These are phyloP conservation scores for Tuber magnatum DNA, from an alignment of 495 filamentous ascomycete genomes.

Conservation along the genomic window DNA sequence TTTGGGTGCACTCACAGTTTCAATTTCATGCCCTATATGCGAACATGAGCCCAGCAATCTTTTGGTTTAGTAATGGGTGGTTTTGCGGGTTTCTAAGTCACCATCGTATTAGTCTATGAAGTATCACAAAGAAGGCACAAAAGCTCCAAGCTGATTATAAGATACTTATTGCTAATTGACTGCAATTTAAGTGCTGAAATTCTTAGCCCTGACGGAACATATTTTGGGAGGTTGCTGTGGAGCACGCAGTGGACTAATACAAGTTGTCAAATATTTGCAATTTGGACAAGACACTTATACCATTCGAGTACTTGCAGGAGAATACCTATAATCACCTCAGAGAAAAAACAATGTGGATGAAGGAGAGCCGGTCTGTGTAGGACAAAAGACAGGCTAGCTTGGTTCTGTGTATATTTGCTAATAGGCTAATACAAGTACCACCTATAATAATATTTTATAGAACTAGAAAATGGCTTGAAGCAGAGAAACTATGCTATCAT, in stretches of 20 bases:
- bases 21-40: neutral
- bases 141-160: neutral
- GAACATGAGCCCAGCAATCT: neutral
- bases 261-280: neutral
- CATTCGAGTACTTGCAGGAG: neutral
- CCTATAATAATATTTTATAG: conserved; percentile 4
- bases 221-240: neutral
- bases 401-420: conserved; percentile 8
- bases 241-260: neutral
- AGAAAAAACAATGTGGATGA: neutral
- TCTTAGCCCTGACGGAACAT: neutral
- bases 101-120: neutral
- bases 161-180: neutral
- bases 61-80: neutral
- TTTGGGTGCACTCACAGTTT: neutral
- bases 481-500: conserved; percentile 6
- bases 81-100: neutral
- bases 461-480: neutral
- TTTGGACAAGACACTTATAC: neutral
- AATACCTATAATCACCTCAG: neutral
- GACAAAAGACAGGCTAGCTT: conserved; percentile 7
- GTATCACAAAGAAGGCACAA: neutral
- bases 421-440: neutral
- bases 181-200: neutral
- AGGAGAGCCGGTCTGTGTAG: neutral